Evolutionary conservation across 345 rosid species (phyloP).

Genomic region (Carallia pectinifolia): DNA sequence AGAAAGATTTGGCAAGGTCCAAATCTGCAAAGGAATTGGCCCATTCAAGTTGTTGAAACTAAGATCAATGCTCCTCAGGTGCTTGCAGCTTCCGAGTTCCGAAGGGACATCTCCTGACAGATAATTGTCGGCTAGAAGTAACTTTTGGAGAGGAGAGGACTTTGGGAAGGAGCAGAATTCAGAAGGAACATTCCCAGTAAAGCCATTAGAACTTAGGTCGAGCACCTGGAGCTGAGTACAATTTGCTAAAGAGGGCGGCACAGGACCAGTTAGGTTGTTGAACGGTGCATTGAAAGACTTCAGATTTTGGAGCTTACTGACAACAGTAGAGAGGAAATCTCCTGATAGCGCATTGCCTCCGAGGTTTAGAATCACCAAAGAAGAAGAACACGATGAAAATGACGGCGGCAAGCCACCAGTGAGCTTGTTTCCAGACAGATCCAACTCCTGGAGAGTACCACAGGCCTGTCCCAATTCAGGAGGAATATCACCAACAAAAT

Average conservation of each 20-base stretch:
- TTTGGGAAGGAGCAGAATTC: slow-evolving; percentile 56
- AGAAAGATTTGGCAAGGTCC: slow-evolving; percentile 67
- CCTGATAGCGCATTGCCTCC: slow-evolving; percentile 72
- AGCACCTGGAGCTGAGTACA: slow-evolving; percentile 66
- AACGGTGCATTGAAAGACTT: slow-evolving; percentile 54
- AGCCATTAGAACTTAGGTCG: slow-evolving; percentile 74
- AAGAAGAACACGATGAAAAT: slow-evolving; percentile 51
- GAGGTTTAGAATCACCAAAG: slow-evolving; percentile 59
- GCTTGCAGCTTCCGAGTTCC: slow-evolving; percentile 74
- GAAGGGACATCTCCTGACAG: slow-evolving; percentile 70
- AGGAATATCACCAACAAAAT: slow-evolving; percentile 61
- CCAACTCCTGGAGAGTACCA: slow-evolving; percentile 52
- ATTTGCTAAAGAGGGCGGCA: slow-evolving; percentile 61
- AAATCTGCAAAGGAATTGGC: slow-evolving; percentile 58
- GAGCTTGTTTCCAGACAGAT: slow-evolving; percentile 70
- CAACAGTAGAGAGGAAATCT: slow-evolving; percentile 61
- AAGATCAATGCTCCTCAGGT: slow-evolving; percentile 66
- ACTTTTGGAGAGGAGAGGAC: slow-evolving; percentile 52
- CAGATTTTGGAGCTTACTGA: slow-evolving; percentile 55
- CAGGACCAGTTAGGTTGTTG: slow-evolving; percentile 73
- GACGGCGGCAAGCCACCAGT: slow-evolving; percentile 54
- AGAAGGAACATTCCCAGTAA: slow-evolving; percentile 61
- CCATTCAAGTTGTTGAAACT: slow-evolving; percentile 82
- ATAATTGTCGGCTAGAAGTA: slow-evolving; percentile 65
- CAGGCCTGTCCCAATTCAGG: slow-evolving; percentile 61